Percentiles rank a stretch among this genome's conserved stretches.
Conservation (phyloP, 192 early-diverging fungal species). For the Chytriomyces sp. region DNA sequence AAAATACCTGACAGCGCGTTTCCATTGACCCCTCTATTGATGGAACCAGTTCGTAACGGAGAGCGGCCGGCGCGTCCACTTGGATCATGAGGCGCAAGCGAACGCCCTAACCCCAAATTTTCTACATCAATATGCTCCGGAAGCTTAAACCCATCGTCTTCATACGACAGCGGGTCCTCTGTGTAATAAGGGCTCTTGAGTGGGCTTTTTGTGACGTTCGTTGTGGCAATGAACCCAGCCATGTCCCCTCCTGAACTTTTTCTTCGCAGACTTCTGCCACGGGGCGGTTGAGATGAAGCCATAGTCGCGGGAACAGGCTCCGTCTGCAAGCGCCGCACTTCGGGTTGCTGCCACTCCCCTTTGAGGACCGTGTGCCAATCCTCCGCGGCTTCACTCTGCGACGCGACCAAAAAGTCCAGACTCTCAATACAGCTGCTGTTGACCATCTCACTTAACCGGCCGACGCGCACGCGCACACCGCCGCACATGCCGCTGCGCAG, state of each 20-base stretch:
- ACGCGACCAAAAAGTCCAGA: slow-evolving; percentile 75
- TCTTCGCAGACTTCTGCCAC: slow-evolving; percentile 30
- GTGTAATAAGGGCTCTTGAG: slow-evolving; percentile 38
- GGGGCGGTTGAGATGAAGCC: background rate
- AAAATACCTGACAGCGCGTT: slow-evolving; percentile 7
- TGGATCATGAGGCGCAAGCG: background rate
- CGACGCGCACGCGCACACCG: slow-evolving; percentile 73
- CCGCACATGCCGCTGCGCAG: slow-evolving; percentile 67
- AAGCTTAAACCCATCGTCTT: slow-evolving; percentile 25
- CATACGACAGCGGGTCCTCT: slow-evolving; percentile 29
- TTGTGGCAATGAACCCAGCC: background rate
- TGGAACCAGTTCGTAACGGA: slow-evolving; percentile 17
- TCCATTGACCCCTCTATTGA: slow-evolving; percentile 2
- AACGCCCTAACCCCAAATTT: slow-evolving; percentile 33
- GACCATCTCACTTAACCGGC: slow-evolving; percentile 74
- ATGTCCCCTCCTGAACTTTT: slow-evolving; percentile 24
- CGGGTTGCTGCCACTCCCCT: slow-evolving; percentile 37
- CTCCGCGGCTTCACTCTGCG: slow-evolving; percentile 37
- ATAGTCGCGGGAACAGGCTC: background rate
- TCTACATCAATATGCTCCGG: slow-evolving; percentile 25
- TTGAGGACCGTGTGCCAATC: slow-evolving; percentile 50
- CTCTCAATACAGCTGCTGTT: slow-evolving; percentile 77
- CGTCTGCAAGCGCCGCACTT: slow-evolving; percentile 19
- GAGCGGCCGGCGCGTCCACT: background rate
- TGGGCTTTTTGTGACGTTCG: slow-evolving; percentile 26